A percentile compares a stretch with the other conserved stretches of the same genome.
These are phyloP conservation scores for Entrophospora sp. DNA, from an alignment of 192 early-diverging fungal genomes.

Conservation along the genomic window DNA sequence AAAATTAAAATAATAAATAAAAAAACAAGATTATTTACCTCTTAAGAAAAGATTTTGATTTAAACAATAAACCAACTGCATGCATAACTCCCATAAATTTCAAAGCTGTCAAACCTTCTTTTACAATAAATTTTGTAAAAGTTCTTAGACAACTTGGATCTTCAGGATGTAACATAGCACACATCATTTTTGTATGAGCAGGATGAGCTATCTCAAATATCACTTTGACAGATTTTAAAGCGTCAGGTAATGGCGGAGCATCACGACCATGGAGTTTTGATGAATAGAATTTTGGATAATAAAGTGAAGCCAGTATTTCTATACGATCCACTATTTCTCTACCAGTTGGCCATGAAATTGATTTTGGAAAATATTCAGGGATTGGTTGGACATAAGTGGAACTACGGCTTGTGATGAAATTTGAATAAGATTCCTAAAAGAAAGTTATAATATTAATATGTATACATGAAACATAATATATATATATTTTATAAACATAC, in stretches of 20 bases:
- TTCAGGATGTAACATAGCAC: slow-evolving; percentile 1
- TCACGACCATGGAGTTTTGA: neutral
- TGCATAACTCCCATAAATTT: neutral
- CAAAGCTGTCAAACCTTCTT: neutral
- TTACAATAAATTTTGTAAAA: slow-evolving; percentile 3
- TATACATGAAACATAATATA: too few species aligned
- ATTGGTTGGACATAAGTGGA: neutral
- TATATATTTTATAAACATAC: too few species aligned
- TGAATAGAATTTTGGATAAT: neutral
- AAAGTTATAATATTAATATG: too few species aligned
- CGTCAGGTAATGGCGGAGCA: neutral
- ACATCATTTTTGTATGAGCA: neutral
- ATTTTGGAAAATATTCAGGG: neutral
- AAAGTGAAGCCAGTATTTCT: neutral
- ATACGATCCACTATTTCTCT: neutral
- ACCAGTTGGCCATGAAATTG: neutral
- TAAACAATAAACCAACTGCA: neutral
- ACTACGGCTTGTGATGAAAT: neutral
- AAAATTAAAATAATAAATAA: too few species aligned
- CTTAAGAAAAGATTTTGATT: neutral
- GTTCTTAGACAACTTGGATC: neutral
- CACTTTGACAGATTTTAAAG: neutral
- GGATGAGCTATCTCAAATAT: neutral
- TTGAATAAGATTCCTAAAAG: neutral
- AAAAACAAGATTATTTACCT: too few species aligned